Conservation (phyloP, 1,284 basidiomycete species). For the Coniferiporia sulphurascens region DNA sequence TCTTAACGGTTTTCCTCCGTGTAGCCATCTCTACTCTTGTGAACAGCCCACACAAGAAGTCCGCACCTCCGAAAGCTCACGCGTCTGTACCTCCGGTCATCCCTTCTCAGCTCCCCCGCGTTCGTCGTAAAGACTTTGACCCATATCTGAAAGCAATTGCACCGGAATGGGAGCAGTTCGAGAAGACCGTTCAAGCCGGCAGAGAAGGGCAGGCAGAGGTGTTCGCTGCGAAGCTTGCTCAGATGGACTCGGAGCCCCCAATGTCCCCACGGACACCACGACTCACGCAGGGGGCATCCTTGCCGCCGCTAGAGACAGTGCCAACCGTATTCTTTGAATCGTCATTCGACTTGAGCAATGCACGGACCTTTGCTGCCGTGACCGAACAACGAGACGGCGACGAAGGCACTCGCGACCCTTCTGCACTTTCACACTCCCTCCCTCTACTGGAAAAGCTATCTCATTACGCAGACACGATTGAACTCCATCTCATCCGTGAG, state of each 20-base stretch:
- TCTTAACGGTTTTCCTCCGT: not conserved
- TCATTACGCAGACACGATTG: slow-evolving; percentile 90
- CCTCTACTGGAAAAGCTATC: slow-evolving; percentile 89
- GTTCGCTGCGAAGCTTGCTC: slow-evolving; percentile 10
- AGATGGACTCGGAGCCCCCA: slow-evolving; percentile 17
- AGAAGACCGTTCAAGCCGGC: slow-evolving; percentile 45
- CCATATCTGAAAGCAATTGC: slow-evolving; percentile 70
- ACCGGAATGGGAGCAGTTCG: slow-evolving; percentile 74
- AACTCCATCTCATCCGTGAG: slow-evolving; percentile 92
- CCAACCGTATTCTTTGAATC: slow-evolving; percentile 78
- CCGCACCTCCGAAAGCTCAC: slow-evolving; percentile 82
- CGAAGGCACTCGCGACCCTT: slow-evolving; percentile 40
- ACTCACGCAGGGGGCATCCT: slow-evolving; percentile 32
- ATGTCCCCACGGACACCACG: slow-evolving; percentile 32
- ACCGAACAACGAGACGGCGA: slow-evolving; percentile 51
- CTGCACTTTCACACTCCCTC: slow-evolving; percentile 58
- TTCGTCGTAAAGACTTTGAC: slow-evolving; percentile 82
- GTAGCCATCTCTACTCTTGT: slow-evolving; percentile 72
- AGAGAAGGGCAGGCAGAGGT: slow-evolving; percentile 31
- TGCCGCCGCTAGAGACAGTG: slow-evolving; percentile 73
- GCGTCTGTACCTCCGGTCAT: slow-evolving; percentile 69
- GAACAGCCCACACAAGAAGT: slow-evolving; percentile 80
- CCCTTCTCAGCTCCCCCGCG: slow-evolving; percentile 70
- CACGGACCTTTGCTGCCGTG: slow-evolving; percentile 77
- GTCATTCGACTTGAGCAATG: slow-evolving; percentile 83